Evolutionary conservation across 352 stramenopile species (phyloP), one percentile per base, ranked within the genome.

Genomic region (Hyaloperonospora arabidopsidis): DNA sequence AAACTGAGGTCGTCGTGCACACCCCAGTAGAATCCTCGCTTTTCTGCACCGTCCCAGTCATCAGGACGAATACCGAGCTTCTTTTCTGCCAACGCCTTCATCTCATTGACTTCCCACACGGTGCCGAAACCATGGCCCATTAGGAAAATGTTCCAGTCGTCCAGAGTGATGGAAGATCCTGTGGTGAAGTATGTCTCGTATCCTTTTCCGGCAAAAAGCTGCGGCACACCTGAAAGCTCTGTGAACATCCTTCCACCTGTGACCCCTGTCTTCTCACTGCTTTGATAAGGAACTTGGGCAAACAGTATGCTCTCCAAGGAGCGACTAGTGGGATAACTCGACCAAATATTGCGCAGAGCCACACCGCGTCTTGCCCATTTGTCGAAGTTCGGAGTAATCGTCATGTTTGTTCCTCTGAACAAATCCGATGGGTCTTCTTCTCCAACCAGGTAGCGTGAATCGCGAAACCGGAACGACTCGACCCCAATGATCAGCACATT

Each of bases 311-410:
- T 81, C 38, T 84, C 72, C 5, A 86, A 21, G 1, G 75, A 84
- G 1, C 75, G 72, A 58, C 72, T 86, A 10, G 75, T 84, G 12
- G 62, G 65, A 49, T 59, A 76, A 22, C 68, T 84, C 3, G 76
- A 79, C 73, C 76, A 86, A 14, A 86, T 52, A 49, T 84, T 86
- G 25, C 60, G 61, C n/a, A 86, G 70, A 12, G 63, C 76, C 11
- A 86, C 61, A 21, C 71, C 71, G 21, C 68, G 70, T 44, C 76
- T 67, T 2, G 76, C 68, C 66, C 69, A 86, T 43, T 49, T 49
- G 29, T 86, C 68, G n/a, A 84, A 84, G 13, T 80, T 63, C 0
- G 71, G 73, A 11, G 76, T 84, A 7, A 84, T 47, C 0, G 68
- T 74, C 21, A 65, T 28, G 18, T 68, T 45, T 2, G 40, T 58